Evolutionary conservation across 2,329 filamentous ascomycete genomes (phyloP), one percentile per base, ranked within the genome.

Genomic region (Cordyceps pruinosa): DNA sequence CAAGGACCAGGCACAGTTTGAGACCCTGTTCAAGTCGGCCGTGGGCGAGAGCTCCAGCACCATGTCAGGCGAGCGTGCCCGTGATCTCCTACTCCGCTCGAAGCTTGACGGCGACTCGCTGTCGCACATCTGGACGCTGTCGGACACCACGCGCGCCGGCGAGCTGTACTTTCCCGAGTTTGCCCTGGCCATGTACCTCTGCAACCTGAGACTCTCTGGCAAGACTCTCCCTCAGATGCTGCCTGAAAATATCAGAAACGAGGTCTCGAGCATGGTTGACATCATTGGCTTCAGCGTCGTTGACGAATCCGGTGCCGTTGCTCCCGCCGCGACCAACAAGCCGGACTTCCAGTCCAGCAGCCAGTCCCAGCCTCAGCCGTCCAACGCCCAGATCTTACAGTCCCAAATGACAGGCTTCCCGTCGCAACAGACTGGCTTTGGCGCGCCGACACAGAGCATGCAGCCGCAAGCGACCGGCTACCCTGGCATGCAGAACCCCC

Each of bases 231-330:
- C 94, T 0, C 68, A 79, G 2, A 72, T 69, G 6, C 78, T 99
- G 10, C 94, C 94, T 0, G 91, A 97, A 32, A 87, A 84, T 59
- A 86, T 99, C 62, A 88, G 86, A 75, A 99, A 99, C 66, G 94
- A 99, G 72, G 94, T 99, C 19, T 97, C 93, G 4, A 96, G 94
- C 73, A 97, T 99, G 92, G 94, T 99, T 41, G 94, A 99, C 69
- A 99, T 99, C 57, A 99, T 99, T 68, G 96, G 91, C 59, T 99
- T 99, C 70, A 90, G 87, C 64, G 83, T 97, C 25, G 85, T 84
- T 1, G 94, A 99, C 62, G 87, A 93, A 28, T 76, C 75, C 39
- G 76, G 69, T 15, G 64, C 75, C 41, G 73, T 80, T 21, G 72
- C 80, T n/a, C 74, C 76, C 28, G 65, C 73, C 4, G 77, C 77